Conservation (phyloP, 1,139 yeast species). For the Candida neerlandica region DNA sequence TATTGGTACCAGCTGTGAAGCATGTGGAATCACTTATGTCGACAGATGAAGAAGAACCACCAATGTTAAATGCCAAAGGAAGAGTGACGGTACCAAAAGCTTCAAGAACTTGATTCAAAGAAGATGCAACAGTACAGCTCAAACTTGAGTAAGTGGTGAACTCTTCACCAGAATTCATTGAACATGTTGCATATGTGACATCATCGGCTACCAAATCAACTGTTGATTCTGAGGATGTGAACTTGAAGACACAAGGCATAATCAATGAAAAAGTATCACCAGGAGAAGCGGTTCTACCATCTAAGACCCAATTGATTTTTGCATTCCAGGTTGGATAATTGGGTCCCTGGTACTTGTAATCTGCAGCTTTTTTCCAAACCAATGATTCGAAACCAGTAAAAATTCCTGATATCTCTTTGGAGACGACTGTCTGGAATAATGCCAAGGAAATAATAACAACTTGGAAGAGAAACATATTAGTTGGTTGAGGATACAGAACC, state of each 20-base stretch:
- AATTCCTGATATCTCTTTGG: slow-evolving; percentile 9
- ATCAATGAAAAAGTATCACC: slow-evolving; percentile 31
- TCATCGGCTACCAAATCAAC: slow-evolving; percentile 26
- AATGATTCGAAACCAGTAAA: slow-evolving; percentile 15
- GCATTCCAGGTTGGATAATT: slow-evolving; percentile 27
- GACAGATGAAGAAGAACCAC: slow-evolving; percentile 21
- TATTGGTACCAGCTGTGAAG: slow-evolving; percentile 27
- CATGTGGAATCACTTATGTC: slow-evolving; percentile 25
- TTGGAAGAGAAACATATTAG: no score
- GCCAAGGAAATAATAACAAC: neutral
- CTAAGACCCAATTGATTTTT: slow-evolving; percentile 26
- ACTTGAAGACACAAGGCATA: slow-evolving; percentile 29
- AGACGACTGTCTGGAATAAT: neutral
- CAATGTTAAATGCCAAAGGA: slow-evolving; percentile 32
- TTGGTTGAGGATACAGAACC: no score
- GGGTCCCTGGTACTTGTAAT: slow-evolving; percentile 15
- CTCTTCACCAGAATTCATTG: slow-evolving; percentile 24
- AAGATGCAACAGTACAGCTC: slow-evolving; percentile 24
- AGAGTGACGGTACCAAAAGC: slow-evolving; percentile 20
- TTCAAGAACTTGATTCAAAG: slow-evolving; percentile 6
- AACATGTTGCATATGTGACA: slow-evolving; percentile 30
- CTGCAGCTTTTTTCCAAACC: no score
- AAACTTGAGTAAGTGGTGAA: slow-evolving; percentile 25
- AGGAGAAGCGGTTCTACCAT: slow-evolving; percentile 19
- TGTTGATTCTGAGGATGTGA: slow-evolving; percentile 19